A percentile compares a stretch with the other conserved stretches of the same genome.
phyloP scores from a whole-genome alignment of 2,329 filamentous ascomycete genomes.

The Fusarium sp. region DNA sequence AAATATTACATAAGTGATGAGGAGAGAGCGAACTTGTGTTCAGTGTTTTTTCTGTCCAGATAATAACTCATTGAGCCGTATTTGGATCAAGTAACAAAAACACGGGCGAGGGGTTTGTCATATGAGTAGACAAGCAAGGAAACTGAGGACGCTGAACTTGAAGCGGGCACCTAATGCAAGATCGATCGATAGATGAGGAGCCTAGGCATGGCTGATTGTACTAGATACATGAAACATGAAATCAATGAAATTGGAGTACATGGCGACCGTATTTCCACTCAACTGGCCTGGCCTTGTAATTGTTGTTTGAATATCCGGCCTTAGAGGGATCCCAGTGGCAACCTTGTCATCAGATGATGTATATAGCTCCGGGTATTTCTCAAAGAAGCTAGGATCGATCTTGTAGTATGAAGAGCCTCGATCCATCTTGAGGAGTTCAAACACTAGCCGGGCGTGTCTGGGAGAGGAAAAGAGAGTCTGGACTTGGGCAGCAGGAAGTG shows the following conservation, averaged over 20 bases:
- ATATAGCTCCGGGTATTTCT: not conserved
- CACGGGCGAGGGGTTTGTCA: not conserved
- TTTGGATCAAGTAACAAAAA: too few relatives aligned
- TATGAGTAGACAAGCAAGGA: not conserved
- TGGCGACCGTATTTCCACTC: not conserved
- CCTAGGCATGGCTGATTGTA: not conserved
- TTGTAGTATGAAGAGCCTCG: not conserved
- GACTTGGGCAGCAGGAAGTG: not conserved
- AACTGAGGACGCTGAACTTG: not conserved
- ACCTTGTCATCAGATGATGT: not conserved
- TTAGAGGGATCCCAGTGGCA: not conserved
- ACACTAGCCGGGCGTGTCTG: not conserved
- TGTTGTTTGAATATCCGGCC: not conserved
- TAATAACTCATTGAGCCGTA: not conserved
- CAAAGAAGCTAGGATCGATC: not conserved
- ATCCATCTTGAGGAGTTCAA: not conserved
- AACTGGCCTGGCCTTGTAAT: not conserved
- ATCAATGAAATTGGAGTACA: not conserved
- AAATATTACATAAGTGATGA: not conserved
- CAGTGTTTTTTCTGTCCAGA: not conserved
- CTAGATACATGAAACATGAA: not conserved
- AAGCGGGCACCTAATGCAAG: not conserved
- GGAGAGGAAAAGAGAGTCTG: not conserved
- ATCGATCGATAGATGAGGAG: not conserved
- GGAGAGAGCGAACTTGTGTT: not conserved